These are phyloP conservation scores for Populus ilicifolia DNA, from an alignment of 345 rosid genomes.

Conservation along the genomic window DNA sequence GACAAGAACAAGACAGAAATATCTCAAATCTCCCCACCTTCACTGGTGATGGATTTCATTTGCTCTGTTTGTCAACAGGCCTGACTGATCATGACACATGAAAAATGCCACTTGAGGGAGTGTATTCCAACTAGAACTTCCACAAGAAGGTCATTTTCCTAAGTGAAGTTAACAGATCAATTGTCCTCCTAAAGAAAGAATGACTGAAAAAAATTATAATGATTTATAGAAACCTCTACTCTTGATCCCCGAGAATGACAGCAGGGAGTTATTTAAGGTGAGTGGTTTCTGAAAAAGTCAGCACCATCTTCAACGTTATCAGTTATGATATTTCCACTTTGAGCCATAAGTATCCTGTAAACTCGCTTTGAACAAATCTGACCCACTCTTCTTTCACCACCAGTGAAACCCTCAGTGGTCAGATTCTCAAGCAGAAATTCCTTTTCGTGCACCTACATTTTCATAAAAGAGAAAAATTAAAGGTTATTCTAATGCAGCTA, in stretches of 20 bases:
- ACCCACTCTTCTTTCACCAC: conserved; percentile 71
- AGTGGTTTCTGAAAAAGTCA: conserved; percentile 48
- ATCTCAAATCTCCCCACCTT: not conserved
- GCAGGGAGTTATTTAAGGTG: conserved; percentile 1
- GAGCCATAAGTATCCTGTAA: conserved; percentile 80
- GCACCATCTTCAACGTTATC: conserved; percentile 92
- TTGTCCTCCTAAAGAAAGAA: not conserved
- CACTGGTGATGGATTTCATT: not conserved
- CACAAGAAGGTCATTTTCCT: not conserved
- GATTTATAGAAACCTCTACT: not conserved
- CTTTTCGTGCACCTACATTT: conserved; percentile 74
- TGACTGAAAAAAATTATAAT: not conserved
- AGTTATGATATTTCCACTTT: conserved; percentile 59
- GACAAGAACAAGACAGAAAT: not conserved
- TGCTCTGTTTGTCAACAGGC: not conserved
- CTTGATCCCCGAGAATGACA: conserved; percentile 1
- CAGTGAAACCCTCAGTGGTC: conserved; percentile 60
- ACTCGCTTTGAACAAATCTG: conserved; percentile 84
- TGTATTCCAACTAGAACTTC: conserved; percentile 14
- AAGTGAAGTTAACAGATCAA: not conserved
- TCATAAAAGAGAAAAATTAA: not conserved
- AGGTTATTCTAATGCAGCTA: not conserved
- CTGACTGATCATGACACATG: not conserved
- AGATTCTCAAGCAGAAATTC: conserved; percentile 79
- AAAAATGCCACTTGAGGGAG: conserved; percentile 2